A percentile compares a stretch with the other conserved stretches of the same genome.
Conservation (phyloP, 1,284 basidiomycete genomes). For the Ganoderma resinaceum region DNA sequence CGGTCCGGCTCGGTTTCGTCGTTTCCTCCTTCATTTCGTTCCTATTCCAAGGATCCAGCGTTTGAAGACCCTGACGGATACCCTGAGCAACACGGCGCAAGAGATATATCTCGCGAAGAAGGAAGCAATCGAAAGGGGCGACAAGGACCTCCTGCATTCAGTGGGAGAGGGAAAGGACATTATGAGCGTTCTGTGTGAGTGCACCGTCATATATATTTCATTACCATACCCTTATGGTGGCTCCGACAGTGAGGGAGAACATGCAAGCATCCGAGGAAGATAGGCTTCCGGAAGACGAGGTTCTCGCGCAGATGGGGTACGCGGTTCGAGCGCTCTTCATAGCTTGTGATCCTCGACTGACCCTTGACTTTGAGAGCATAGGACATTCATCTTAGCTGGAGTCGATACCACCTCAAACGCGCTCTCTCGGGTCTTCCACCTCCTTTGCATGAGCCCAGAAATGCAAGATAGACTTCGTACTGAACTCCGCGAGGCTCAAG, state of each 20-base stretch:
- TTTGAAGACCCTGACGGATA: constrained; percentile 39
- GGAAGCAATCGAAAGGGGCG: constrained; percentile 48
- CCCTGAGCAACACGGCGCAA: constrained; percentile 43
- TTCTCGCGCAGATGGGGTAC: constrained; percentile 45
- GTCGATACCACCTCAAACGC: constrained; percentile 39
- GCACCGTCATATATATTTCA: too few relatives aligned
- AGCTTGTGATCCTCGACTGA: neutral
- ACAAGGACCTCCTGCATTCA: constrained; percentile 30
- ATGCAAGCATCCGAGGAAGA: constrained; percentile 29
- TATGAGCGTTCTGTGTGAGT: constrained; percentile 14
- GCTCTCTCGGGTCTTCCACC: constrained; percentile 36
- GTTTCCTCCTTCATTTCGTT: constrained; percentile 6
- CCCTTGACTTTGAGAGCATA: constrained; percentile 11
- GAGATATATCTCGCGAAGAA: constrained; percentile 50
- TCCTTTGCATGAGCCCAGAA: constrained; percentile 16
- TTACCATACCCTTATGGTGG: neutral
- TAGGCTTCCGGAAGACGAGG: constrained; percentile 38
- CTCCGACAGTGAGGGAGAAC: constrained; percentile 10
- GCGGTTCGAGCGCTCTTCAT: constrained; percentile 9
- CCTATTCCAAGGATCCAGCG: constrained; percentile 3
- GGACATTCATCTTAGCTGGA: constrained; percentile 36
- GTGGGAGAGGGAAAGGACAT: constrained; percentile 40
- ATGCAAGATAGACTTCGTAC: constrained; percentile 27
- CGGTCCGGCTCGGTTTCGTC: constrained; percentile 3
- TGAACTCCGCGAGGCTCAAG: constrained; percentile 32